Conservation (phyloP, 345 rosid species). For the Moricandia moricandioides region DNA sequence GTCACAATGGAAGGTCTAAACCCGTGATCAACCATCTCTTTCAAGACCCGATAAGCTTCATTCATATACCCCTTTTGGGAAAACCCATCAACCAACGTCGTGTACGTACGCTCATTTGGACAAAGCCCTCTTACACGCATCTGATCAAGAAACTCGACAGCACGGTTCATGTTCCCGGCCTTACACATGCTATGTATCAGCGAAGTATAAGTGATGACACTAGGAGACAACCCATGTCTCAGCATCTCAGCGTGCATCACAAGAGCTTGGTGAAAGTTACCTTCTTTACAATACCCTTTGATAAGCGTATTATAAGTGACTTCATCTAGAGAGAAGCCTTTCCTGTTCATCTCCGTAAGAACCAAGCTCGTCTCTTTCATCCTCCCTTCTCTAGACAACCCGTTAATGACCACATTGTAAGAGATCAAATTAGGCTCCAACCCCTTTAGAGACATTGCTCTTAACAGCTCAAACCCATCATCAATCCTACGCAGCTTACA, state of each 20-base stretch:
- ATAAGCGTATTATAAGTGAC: constrained; percentile 80
- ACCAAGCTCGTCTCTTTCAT: constrained; percentile 61
- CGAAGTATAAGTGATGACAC: constrained; percentile 79
- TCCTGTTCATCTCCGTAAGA: constrained; percentile 53
- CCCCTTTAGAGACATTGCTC: constrained; percentile 57
- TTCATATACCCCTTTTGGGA: constrained; percentile 61
- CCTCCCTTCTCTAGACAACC: constrained; percentile 74
- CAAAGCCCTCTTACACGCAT: constrained; percentile 74
- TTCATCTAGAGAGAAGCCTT: constrained; percentile 67
- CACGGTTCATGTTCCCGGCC: constrained; percentile 76
- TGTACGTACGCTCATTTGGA: constrained; percentile 77
- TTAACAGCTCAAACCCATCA: constrained; percentile 54
- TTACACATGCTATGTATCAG: constrained; percentile 80
- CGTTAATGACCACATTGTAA: constrained; percentile 68
- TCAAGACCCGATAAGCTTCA: constrained; percentile 57
- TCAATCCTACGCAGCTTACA: constrained; percentile 61
- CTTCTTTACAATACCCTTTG: constrained; percentile 76
- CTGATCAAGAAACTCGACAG: constrained; percentile 73
- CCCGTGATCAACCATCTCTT: constrained; percentile 62
- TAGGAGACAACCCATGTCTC: constrained; percentile 73
- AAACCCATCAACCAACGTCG: constrained; percentile 82
- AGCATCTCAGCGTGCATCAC: constrained; percentile 72
- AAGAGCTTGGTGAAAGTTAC: constrained; percentile 80
- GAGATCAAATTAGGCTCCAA: constrained; percentile 81
- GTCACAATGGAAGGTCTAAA: constrained; percentile 78